phyloP scores from a whole-genome alignment of 2,329 filamentous ascomycete species.

The Cladosporium oxysporum region DNA sequence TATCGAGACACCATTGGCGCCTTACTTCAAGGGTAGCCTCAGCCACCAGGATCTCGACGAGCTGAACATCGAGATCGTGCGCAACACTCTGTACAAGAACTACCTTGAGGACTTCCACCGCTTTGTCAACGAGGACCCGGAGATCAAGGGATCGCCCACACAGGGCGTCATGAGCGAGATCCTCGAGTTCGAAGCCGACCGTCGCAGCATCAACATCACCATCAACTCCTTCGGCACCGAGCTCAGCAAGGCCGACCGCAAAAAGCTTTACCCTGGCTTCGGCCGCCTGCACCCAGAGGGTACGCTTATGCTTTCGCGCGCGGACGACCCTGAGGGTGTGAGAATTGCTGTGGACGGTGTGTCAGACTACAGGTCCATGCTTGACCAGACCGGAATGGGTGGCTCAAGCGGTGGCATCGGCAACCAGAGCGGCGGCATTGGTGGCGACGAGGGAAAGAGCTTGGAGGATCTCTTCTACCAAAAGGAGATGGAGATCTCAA shows the following conservation, averaged over 20 bases:
- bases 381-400: conserved; percentile 83
- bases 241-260: conserved; percentile 86
- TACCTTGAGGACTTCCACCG: conserved; percentile 97
- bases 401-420: conserved; percentile 71
- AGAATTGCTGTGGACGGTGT: conserved; percentile 91
- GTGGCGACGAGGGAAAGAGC: conserved; percentile 77
- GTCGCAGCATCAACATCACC: conserved; percentile 97
- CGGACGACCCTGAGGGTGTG: conserved; percentile 93
- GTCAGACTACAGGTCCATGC: conserved; percentile 91
- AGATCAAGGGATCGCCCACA: conserved; percentile 85
- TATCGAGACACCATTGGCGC: conserved; percentile 91
- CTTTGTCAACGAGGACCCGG: conserved; percentile 87
- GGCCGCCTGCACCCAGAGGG: conserved; percentile 92
- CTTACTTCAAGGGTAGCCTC: conserved; percentile 95
- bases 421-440: conserved; percentile 81
- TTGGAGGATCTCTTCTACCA: conserved; percentile 98
- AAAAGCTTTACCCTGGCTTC: conserved; percentile 93
- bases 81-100: conserved; percentile 99
- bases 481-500: conserved; percentile 98
- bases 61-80: conserved; percentile 98
- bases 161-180: conserved; percentile 95
- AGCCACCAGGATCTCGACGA: conserved; percentile 97
- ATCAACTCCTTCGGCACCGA: conserved; percentile 98
- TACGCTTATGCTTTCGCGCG: conserved; percentile 88
- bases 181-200: conserved; percentile 93